These are phyloP conservation scores for Leccinum sublutescens DNA, from an alignment of 768 basidiomycete genomes.

Conservation along the genomic window DNA sequence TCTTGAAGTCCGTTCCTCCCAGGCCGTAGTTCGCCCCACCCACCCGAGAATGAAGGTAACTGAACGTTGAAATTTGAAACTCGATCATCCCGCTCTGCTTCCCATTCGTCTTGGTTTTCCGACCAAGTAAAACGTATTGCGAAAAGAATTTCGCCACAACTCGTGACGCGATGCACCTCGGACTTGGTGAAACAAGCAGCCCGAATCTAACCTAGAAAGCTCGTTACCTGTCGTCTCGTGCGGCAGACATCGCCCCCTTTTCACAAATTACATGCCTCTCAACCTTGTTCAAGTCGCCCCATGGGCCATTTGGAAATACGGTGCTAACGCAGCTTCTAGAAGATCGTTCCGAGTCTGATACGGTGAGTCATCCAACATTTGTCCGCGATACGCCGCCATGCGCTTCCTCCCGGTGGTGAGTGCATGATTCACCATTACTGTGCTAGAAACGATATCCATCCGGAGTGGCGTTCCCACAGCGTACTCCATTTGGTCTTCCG, in stretches of 20 bases:
- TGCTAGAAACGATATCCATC: neutral
- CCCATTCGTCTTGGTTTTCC: neutral
- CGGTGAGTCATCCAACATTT: neutral
- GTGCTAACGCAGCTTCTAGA: neutral
- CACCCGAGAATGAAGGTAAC: neutral
- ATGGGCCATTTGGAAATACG: slow-evolving; percentile 8
- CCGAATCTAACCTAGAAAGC: neutral
- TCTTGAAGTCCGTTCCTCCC: neutral
- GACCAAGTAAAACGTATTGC: neutral
- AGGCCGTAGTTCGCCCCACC: neutral
- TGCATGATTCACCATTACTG: neutral
- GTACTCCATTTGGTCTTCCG: slow-evolving; percentile 7
- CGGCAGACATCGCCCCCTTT: neutral
- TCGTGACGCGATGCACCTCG: neutral
- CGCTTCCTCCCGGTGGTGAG: neutral
- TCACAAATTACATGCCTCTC: neutral
- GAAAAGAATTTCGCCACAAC: neutral
- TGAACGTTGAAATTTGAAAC: neutral
- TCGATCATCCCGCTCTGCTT: neutral
- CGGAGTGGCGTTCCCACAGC: neutral
- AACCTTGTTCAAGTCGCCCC: slow-evolving; percentile 8
- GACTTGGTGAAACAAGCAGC: too few species aligned
- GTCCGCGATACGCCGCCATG: slow-evolving; percentile 1
- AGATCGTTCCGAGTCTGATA: slow-evolving; percentile 1
- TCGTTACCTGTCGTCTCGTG: neutral